A percentile compares a stretch with the other conserved stretches of the same genome.
Evolutionary conservation across 305 asterid genomes (phyloP).

Genomic region (Withania somnifera): DNA sequence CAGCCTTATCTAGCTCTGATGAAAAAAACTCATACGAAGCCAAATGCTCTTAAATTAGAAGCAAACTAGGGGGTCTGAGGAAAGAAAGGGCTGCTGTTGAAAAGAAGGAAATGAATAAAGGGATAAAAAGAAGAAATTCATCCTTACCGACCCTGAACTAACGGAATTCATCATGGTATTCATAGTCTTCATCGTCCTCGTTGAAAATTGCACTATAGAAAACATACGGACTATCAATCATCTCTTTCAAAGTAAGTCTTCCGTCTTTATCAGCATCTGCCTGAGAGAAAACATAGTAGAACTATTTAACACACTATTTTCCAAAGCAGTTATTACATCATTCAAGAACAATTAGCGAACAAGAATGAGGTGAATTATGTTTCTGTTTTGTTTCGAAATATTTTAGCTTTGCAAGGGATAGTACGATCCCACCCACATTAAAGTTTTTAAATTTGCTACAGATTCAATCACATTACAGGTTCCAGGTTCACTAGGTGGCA

Average conservation of each 20-base stretch:
- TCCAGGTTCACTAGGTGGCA: neutral
- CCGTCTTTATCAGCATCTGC: constrained; percentile 89
- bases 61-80: neutral
- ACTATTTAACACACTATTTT: neutral
- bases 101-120: neutral
- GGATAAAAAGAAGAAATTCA: neutral
- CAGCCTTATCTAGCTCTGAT: neutral
- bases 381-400: neutral
- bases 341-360: neutral
- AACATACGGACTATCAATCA: constrained; percentile 84
- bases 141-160: constrained; percentile 16
- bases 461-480: neutral
- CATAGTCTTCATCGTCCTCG: constrained; percentile 66
- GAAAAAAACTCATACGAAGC: neutral
- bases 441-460: neutral
- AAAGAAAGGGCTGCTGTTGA: neutral
- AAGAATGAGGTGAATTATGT: neutral
- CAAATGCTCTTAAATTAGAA: neutral
- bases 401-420: neutral
- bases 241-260: constrained; percentile 65
- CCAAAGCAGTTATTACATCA: neutral
- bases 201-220: constrained; percentile 83
- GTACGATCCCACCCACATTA: neutral
- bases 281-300: constrained; percentile 25
- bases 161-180: constrained; percentile 76